Conservation (phyloP, 2,329 filamentous ascomycete species). For the Penicillium sp. region DNA sequence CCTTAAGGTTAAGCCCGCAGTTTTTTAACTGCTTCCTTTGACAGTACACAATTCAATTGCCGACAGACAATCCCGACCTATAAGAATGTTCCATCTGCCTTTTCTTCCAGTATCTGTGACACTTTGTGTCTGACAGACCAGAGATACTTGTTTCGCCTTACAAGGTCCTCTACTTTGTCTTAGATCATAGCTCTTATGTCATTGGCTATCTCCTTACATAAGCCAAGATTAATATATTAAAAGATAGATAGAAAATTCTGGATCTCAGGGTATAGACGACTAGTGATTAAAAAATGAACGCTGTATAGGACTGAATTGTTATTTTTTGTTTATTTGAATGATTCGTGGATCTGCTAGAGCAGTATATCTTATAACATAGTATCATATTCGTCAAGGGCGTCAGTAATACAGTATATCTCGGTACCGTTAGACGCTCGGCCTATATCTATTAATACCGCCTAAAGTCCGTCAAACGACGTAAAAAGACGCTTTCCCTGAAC, state of each 20-base stretch:
- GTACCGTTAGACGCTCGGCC: not conserved
- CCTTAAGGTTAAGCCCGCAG: constrained; percentile 14
- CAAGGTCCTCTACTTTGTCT: constrained; percentile 15
- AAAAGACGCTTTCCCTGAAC: constrained; percentile 1
- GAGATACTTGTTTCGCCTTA: constrained; percentile 10
- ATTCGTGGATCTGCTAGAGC: constrained; percentile 16
- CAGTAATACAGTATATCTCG: constrained; percentile 22
- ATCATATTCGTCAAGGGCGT: constrained; percentile 29
- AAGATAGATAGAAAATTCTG: constrained; percentile 6
- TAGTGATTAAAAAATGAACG: constrained; percentile 10
- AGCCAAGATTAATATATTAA: not conserved
- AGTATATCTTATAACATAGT: constrained; percentile 17
- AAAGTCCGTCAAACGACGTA: constrained; percentile 16
- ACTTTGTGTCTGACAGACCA: not conserved
- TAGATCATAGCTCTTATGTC: constrained; percentile 9
- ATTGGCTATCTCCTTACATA: constrained; percentile 1
- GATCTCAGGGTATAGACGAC: constrained; percentile 17
- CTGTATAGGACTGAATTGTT: not conserved
- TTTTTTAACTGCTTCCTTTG: constrained; percentile 5
- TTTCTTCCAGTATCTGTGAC: constrained; percentile 14
- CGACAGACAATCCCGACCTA: constrained; percentile 21
- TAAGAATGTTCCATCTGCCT: constrained; percentile 23
- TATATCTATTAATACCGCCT: constrained; percentile 14
- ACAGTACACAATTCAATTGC: constrained; percentile 13
- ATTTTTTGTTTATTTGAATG: constrained; percentile 1